Evolutionary conservation across 2,329 filamentous ascomycete genomes (phyloP).

Genomic region (Cytospora chrysosperma): DNA sequence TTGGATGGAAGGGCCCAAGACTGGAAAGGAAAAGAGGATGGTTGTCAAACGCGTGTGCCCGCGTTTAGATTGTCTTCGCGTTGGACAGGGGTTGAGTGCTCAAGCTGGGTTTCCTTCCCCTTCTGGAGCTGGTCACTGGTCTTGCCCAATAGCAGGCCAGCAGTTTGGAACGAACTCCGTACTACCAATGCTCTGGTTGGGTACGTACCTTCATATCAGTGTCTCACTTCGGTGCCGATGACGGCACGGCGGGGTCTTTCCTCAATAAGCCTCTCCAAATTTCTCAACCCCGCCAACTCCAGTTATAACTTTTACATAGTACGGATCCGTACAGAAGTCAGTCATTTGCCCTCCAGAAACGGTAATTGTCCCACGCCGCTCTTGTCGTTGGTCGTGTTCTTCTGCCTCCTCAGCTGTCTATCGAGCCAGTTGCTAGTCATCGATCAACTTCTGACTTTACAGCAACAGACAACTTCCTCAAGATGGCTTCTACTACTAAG

Average conservation of each 20-base stretch:
- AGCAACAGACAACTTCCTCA: neutral
- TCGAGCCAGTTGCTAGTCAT: neutral
- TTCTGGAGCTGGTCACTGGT: slow-evolving; percentile 1
- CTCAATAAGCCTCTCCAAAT: slow-evolving; percentile 15
- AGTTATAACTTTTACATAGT: neutral
- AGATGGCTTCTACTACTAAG: slow-evolving; percentile 8
- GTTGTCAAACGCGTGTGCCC: neutral
- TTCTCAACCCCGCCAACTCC: slow-evolving; percentile 19
- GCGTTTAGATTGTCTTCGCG: slow-evolving; percentile 3
- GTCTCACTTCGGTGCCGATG: slow-evolving; percentile 7
- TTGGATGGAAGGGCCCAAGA: neutral
- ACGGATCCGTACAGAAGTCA: neutral
- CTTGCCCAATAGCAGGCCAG: slow-evolving; percentile 7
- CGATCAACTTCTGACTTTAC: slow-evolving; percentile 1
- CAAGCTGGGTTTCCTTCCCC: neutral
- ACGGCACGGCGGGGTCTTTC: slow-evolving; percentile 1
- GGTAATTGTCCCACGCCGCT: neutral
- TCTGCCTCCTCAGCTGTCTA: slow-evolving; percentile 2
- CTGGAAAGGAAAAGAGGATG: neutral
- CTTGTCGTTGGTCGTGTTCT: slow-evolving; percentile 1
- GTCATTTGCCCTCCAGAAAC: neutral
- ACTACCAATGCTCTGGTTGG: neutral
- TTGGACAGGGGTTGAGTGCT: neutral
- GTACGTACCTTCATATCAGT: neutral
- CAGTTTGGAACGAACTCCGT: neutral